Percentiles rank a stretch among this genome's conserved stretches.
phyloP scores from a whole-genome alignment of 1,284 basidiomycete species.

The Exsudoporus floridanus region DNA sequence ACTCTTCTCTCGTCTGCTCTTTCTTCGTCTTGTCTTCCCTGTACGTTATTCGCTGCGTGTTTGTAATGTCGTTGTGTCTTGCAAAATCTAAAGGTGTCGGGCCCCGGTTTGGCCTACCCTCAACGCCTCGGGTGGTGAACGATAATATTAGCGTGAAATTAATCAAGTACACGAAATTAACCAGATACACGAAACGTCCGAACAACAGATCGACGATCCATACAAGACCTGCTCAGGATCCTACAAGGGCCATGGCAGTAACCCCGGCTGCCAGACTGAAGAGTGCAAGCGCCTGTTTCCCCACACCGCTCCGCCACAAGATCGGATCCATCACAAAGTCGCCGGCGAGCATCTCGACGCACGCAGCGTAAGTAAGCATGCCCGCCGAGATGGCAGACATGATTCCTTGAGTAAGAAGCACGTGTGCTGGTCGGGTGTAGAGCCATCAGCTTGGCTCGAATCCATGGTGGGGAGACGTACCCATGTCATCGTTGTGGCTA shows the following conservation, averaged over 20 bases:
- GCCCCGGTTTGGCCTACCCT: neutral
- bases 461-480: conserved; percentile 20
- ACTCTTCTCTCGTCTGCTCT: neutral
- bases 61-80: conserved; percentile 1
- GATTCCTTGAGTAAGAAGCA: conserved; percentile 60
- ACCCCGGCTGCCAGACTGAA: conserved; percentile 56
- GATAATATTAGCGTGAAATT: neutral
- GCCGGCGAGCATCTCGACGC: conserved; percentile 78
- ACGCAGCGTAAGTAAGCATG: conserved; percentile 75
- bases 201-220: neutral
- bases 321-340: conserved; percentile 70
- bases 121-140: neutral
- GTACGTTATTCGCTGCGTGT: neutral
- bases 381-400: conserved; percentile 77
- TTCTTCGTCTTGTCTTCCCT: neutral
- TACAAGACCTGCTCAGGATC: conserved; percentile 14
- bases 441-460: neutral
- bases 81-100: conserved; percentile 2
- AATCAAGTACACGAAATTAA: neutral
- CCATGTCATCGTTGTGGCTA: conserved; percentile 31
- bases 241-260: conserved; percentile 48
- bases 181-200: neutral
- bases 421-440: conserved; percentile 36
- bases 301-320: conserved; percentile 41
- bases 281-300: conserved; percentile 53